These are phyloP conservation scores for Aphanomyces astaci DNA, from an alignment of 352 stramenopile genomes.

Conservation along the genomic window DNA sequence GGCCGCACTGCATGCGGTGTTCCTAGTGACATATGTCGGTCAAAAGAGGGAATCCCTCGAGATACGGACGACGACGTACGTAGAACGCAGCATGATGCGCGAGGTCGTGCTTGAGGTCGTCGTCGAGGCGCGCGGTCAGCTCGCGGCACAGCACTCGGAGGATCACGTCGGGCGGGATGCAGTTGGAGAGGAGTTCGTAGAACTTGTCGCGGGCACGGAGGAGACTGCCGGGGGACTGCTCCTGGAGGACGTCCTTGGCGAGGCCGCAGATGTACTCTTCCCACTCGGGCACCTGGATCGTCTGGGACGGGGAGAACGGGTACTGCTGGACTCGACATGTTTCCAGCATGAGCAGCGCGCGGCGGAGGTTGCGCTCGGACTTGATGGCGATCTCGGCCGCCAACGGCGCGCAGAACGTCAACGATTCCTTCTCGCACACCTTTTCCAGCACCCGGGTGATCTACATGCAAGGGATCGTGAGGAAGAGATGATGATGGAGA, in stretches of 20 bases:
- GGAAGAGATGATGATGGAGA: slow-evolving; percentile 6
- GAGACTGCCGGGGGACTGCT: slow-evolving; percentile 93
- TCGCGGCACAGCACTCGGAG: slow-evolving; percentile 87
- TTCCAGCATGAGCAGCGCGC: slow-evolving; percentile 97
- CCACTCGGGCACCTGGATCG: slow-evolving; percentile 91
- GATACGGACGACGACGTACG: slow-evolving; percentile 11
- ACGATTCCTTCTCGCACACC: slow-evolving; percentile 87
- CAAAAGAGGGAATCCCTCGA: neutral
- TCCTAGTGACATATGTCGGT: no score
- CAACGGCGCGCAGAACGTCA: slow-evolving; percentile 83
- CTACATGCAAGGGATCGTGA: slow-evolving; percentile 32
- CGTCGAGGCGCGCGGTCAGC: slow-evolving; percentile 92
- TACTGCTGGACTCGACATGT: slow-evolving; percentile 81
- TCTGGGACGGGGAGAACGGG: slow-evolving; percentile 73
- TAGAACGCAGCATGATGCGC: slow-evolving; percentile 80
- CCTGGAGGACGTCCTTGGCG: slow-evolving; percentile 88
- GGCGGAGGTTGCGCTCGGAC: slow-evolving; percentile 92
- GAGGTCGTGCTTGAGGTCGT: slow-evolving; percentile 94
- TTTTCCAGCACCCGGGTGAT: slow-evolving; percentile 86
- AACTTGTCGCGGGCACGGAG: slow-evolving; percentile 93
- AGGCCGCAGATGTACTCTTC: slow-evolving; percentile 95
- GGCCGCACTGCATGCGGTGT: slow-evolving; percentile 90
- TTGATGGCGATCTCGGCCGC: slow-evolving; percentile 87
- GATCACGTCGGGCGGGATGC: slow-evolving; percentile 97
- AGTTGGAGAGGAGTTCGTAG: slow-evolving; percentile 98